Evolutionary conservation across 2,329 filamentous ascomycete genomes (phyloP), one percentile per base, ranked within the genome.

Genomic region (Alternaria infectoria): DNA sequence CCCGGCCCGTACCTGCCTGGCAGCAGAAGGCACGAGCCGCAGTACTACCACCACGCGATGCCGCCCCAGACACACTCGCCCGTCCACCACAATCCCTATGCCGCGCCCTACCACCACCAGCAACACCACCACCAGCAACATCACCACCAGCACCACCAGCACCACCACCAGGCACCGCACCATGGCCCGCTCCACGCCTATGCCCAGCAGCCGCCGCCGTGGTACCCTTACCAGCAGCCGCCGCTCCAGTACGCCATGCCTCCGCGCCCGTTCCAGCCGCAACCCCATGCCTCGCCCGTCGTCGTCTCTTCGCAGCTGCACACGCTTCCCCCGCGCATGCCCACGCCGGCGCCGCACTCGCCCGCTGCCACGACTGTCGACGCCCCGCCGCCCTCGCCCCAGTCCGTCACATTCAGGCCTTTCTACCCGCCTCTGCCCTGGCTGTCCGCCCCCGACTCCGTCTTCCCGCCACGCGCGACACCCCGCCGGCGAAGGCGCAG

Each of bases 391-490:
- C 66, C 70, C n/a, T 50, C 69, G 10, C 70, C 72, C 15, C 73
- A 73, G 47, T 71, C 71, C 23, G 66, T 72, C 9, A 66, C 69
- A 8, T 71, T 71, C 55, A 82, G 81, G 73, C 84, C 84, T 2
- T 88, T 83, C 73, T 82, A 83, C 64, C 83, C 86, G 62, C 80
- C 82, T 12, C 78, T 90, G 19, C 88, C 88, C 11, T 90, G 88
- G 88, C 82, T 87, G 32, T 90, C 87, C 12, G 83, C 85, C 26
- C 83, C 85, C 15, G 84, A 86, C 19, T 79, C 78, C 30, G 78
- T 83, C 3, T 89, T 90, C 70, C 87, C 88, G 4, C 77, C 83
- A 15, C 82, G 83, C 72, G 81, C 82, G 52, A 81, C 83, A 13
- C 79, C 81, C 56, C 71, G 75, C 43, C 81, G 82, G 69, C 82